Percentiles rank a stretch among this genome's conserved stretches.
Evolutionary conservation across 805 yeast genomes (phyloP).

Genomic region (Saturnispora hagleri): DNA sequence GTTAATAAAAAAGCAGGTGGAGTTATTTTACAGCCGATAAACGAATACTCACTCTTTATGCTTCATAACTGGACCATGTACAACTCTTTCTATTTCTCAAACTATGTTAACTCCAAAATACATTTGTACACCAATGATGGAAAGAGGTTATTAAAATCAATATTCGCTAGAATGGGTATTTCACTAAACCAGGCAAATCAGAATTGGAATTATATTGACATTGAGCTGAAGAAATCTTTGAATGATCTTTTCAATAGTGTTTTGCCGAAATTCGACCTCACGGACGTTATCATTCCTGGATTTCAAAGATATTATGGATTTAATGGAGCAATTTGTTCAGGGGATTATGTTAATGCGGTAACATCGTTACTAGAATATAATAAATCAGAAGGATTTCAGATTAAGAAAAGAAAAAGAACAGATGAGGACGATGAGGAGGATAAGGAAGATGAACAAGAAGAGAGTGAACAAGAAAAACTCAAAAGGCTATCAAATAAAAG

Average conservation of each 20-base stretch:
- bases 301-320: conserved; percentile 81
- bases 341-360: conserved; percentile 85
- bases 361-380: conserved; percentile 76
- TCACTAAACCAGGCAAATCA: conserved; percentile 83
- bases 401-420: conserved; percentile 8
- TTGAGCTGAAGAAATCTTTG: conserved; percentile 63
- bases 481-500: conserved; percentile 20
- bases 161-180: conserved; percentile 96
- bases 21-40: conserved; percentile 48
- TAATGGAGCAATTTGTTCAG: conserved; percentile 80
- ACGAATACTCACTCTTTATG: conserved; percentile 78
- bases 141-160: conserved; percentile 69
- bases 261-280: conserved; percentile 68
- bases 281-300: conserved; percentile 77
- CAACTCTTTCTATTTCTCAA: conserved; percentile 84
- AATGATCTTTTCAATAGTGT: conserved; percentile 61
- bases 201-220: conserved; percentile 86
- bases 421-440: conserved; percentile 9
- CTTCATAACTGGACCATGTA: conserved; percentile 90
- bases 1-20: conserved; percentile 27
- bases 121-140: conserved; percentile 91
- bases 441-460: conserved; percentile 21
- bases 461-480: conserved; percentile 24
- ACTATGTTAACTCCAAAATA: conserved; percentile 80
- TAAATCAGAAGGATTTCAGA: conserved; percentile 19